Base-by-base conservation (phyloP, 2,329 filamentous ascomycete genomes). In the Malbranchea cinnamomea region DNA sequence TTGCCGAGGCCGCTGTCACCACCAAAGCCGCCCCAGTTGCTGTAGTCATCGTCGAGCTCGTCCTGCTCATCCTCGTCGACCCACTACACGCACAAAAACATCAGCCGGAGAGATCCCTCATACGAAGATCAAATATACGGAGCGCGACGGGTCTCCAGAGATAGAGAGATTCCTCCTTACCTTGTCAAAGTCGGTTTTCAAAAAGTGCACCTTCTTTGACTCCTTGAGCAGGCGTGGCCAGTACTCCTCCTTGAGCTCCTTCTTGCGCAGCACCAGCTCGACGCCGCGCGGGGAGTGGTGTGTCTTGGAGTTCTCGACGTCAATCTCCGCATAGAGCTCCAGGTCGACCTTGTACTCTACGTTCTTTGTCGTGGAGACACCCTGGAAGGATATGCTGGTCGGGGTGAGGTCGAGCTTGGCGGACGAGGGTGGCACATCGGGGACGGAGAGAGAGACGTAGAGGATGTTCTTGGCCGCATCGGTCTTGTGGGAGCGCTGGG, bases 151-250 rank as follows among this genome's bases (percentile, higher is more conserved):
- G 28, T 4, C 7, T 12, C 13, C 9, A 18, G 6, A 21, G 28
- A 6, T 20, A 11, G 22, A 31, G 18, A 25, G 20, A 14, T 18
- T 9, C 21, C 15, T 45, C 67, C 37, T n/a, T 54, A 78, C 74
- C 78, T 93, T 94, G 67, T 94, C 85, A 48, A 98, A 98, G 64
- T 98, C 79, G 41, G 89, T 95, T 77, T 93, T 93, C 50, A 98
- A 62, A 72, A 84, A 98, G 64, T 95, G 89, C 32, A 81, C 63
- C 67, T 83, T 93, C 69, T 82, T 78, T 44, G 65, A 59, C 37
- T 87, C 81, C 75, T 94, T 94, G 54, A 94, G 69, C 49, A 98
- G 70, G 41, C 89, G 75, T 40, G 85, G 85, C 89, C 89, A 98
- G 72, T 78, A 95, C 60, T 89, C 83, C 50, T 83, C 74, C 61